These are phyloP conservation scores for Talaromyces sp. DNA, from an alignment of 2,329 filamentous ascomycete species.

Conservation along the genomic window DNA sequence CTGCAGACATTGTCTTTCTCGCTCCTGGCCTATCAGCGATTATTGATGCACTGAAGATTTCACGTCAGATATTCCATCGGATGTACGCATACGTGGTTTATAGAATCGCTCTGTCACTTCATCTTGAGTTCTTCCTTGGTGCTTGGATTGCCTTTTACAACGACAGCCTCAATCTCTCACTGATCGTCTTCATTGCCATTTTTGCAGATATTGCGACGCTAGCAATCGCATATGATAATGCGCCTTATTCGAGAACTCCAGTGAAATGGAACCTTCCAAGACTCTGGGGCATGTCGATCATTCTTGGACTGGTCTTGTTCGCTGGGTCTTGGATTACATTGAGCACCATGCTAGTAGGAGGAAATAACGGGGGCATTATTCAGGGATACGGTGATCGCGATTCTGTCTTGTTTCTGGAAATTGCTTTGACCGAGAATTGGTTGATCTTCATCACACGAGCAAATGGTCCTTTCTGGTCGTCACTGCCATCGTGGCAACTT, in stretches of 20 bases:
- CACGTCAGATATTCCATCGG: constrained; percentile 91
- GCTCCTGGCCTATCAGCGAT: constrained; percentile 87
- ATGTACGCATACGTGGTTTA: constrained; percentile 97
- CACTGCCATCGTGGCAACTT: constrained; percentile 82
- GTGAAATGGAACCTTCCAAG: constrained; percentile 96
- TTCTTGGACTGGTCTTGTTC: constrained; percentile 77
- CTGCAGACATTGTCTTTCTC: constrained; percentile 91
- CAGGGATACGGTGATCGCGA: constrained; percentile 84
- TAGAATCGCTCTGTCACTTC: constrained; percentile 86
- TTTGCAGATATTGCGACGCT: constrained; percentile 91
- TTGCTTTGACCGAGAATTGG: constrained; percentile 91
- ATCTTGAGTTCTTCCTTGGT: constrained; percentile 87
- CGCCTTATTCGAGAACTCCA: constrained; percentile 76
- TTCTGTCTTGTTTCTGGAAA: constrained; percentile 81
- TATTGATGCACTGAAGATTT: constrained; percentile 88
- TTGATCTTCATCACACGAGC: constrained; percentile 94
- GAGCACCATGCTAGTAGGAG: constrained; percentile 71
- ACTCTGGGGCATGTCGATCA: constrained; percentile 87
- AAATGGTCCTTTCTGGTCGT: constrained; percentile 89
- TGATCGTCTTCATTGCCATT: constrained; percentile 92
- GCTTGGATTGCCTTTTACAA: constrained; percentile 90
- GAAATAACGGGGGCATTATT: constrained; percentile 74
- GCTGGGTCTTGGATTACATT: constrained; percentile 84
- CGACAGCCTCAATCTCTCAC: constrained; percentile 75
- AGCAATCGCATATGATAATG: constrained; percentile 90